These are phyloP conservation scores for Candida glucosophila DNA, from an alignment of 1,139 yeast species.

Conservation along the genomic window DNA sequence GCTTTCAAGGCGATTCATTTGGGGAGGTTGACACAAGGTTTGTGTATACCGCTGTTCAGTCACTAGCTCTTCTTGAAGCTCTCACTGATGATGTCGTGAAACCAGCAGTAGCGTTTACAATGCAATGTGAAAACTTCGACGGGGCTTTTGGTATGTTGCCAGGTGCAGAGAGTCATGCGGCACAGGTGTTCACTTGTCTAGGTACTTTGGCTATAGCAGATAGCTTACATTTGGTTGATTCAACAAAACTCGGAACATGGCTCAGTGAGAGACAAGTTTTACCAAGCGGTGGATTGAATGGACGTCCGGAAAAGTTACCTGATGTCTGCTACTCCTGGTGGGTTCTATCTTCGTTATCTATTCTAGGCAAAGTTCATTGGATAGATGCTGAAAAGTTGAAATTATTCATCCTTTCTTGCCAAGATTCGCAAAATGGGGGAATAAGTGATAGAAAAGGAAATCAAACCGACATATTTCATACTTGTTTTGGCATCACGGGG, in stretches of 20 bases:
- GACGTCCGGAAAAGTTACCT: constrained; percentile 92
- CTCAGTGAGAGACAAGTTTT: constrained; percentile 80
- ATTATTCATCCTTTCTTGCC: constrained; percentile 64
- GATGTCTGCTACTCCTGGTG: constrained; percentile 99
- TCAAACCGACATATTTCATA: constrained; percentile 88
- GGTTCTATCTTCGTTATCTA: constrained; percentile 77
- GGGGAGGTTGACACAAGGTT: constrained; percentile 94
- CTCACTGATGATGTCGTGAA: constrained; percentile 53
- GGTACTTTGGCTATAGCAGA: constrained; percentile 70
- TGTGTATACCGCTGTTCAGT: constrained; percentile 71
- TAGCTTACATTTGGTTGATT: constrained; percentile 46
- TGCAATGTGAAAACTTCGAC: constrained; percentile 77
- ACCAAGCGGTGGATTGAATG: constrained; percentile 85
- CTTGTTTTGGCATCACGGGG: constrained; percentile 85
- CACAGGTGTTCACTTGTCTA: constrained; percentile 82
- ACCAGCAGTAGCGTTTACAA: constrained; percentile 58
- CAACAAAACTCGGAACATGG: constrained; percentile 57
- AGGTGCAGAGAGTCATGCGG: constrained; percentile 93
- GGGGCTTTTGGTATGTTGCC: constrained; percentile 95
- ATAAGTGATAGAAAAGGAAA: constrained; percentile 88
- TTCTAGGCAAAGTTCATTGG: constrained; percentile 63
- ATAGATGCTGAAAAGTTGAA: constrained; percentile 56
- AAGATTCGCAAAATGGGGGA: constrained; percentile 77
- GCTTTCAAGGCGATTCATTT: constrained; percentile 81
- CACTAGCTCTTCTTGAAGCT: constrained; percentile 59